Evolutionary conservation across 2,329 filamentous ascomycete species (phyloP).

Genomic region (Fusarium sp.): DNA sequence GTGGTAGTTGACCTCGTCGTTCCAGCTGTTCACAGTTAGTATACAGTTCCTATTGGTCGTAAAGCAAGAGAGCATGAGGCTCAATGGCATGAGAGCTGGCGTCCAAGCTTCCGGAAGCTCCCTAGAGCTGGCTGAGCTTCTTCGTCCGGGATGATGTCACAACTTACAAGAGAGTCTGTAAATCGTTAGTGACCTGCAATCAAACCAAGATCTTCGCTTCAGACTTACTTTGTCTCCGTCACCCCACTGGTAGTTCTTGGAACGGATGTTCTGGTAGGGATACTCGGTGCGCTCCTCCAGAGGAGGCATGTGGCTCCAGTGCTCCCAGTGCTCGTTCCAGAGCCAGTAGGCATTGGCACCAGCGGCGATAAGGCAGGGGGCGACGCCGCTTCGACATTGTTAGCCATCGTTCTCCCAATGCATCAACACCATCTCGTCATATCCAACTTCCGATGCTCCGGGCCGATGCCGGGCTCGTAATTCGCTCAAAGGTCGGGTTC

Average conservation of each 20-base stretch:
- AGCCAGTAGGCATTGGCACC: constrained; percentile 88
- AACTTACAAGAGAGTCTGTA: constrained; percentile 68
- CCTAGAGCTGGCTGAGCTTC: constrained; percentile 8
- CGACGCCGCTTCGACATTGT: constrained; percentile 72
- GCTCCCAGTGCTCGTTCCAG: constrained; percentile 98
- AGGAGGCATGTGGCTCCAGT: constrained; percentile 87
- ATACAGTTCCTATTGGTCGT: background rate
- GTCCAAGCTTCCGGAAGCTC: constrained; percentile 26
- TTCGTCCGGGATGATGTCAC: constrained; percentile 6
- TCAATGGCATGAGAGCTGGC: background rate
- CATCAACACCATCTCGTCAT: constrained; percentile 25
- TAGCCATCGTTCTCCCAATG: constrained; percentile 34
- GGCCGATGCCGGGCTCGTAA: constrained; percentile 37
- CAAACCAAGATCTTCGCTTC: background rate
- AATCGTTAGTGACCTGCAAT: constrained; percentile 47
- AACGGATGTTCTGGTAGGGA: constrained; percentile 96
- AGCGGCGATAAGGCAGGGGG: constrained; percentile 80
- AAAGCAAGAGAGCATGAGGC: background rate
- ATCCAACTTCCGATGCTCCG: constrained; percentile 33
- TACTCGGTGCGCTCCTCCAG: constrained; percentile 94
- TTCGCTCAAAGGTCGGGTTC: constrained; percentile 48
- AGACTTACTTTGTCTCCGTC: constrained; percentile 89
- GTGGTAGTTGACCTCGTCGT: constrained; percentile 95
- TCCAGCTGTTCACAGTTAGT: constrained; percentile 78
- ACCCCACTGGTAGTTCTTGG: constrained; percentile 96